These are phyloP conservation scores for Aspergillus jensenii DNA, from an alignment of 2,329 filamentous ascomycete species.

Conservation along the genomic window DNA sequence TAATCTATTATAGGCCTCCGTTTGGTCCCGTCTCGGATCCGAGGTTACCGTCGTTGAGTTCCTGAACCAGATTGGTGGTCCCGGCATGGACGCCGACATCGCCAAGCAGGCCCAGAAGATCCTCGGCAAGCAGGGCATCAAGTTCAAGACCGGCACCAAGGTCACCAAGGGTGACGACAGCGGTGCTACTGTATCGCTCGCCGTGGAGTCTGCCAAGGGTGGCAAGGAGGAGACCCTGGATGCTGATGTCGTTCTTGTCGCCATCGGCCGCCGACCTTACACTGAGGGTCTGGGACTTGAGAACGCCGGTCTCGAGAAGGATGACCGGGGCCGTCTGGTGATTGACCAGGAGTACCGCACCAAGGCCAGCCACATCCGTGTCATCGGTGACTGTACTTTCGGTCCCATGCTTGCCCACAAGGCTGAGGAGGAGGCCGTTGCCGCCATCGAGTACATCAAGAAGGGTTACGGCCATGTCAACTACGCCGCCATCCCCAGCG, in stretches of 20 bases:
- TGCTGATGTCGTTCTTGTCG: constrained; percentile 91
- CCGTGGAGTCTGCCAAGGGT: constrained; percentile 89
- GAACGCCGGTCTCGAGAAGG: constrained; percentile 72
- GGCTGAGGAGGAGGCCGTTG: constrained; percentile 96
- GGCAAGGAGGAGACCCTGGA: constrained; percentile 92
- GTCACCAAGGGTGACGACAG: constrained; percentile 80
- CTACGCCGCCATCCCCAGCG: constrained; percentile 94
- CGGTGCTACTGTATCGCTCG: constrained; percentile 75
- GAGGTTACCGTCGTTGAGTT: constrained; percentile 98
- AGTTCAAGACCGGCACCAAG: constrained; percentile 98
- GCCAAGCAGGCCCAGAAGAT: constrained; percentile 91
- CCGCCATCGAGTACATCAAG: constrained; percentile 93
- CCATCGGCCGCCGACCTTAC: constrained; percentile 94
- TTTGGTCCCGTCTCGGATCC: constrained; percentile 90
- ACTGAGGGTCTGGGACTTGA: constrained; percentile 88
- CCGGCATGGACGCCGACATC: constrained; percentile 94
- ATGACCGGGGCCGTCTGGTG: constrained; percentile 90
- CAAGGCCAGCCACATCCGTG: constrained; percentile 94
- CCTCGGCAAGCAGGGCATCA: constrained; percentile 92
- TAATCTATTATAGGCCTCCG: constrained; percentile 60
- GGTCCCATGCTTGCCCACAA: constrained; percentile 99
- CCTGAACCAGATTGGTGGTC: constrained; percentile 91
- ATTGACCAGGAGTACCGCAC: constrained; percentile 99
- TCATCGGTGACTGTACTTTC: constrained; percentile 94
- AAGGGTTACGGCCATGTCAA: constrained; percentile 99